These are phyloP conservation scores for barrel medic (Medicago truncatula) DNA, from an alignment of 306 rosid genomes.

Conservation along the genomic window MtrunA17r5.0-ANR NC_053048.1:46629501-46630000, in stretches of 20 bases:
- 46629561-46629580: too few species aligned
- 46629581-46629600: neutral
- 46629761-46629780: slow-evolving; percentile 4
- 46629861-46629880: neutral
- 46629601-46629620: neutral
- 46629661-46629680: neutral
- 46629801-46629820: neutral
- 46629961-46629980: neutral
- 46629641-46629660: neutral
- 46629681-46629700: neutral
- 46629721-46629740: neutral
- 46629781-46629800: neutral
- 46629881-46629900: neutral
- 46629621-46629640: too few species aligned
- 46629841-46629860: neutral
- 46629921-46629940: neutral
- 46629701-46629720: neutral
- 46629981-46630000: neutral
- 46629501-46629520: too few species aligned
- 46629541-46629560: too few species aligned
- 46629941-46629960: neutral
- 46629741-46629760: neutral
- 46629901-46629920: slow-evolving; percentile 3
- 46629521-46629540: too few species aligned
- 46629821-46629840: neutral